A percentile compares a stretch with the other conserved stretches of the same genome.
Evolutionary conservation across 2,329 filamentous ascomycete genomes (phyloP).

Genomic region (Aspergillus brasiliensis): DNA sequence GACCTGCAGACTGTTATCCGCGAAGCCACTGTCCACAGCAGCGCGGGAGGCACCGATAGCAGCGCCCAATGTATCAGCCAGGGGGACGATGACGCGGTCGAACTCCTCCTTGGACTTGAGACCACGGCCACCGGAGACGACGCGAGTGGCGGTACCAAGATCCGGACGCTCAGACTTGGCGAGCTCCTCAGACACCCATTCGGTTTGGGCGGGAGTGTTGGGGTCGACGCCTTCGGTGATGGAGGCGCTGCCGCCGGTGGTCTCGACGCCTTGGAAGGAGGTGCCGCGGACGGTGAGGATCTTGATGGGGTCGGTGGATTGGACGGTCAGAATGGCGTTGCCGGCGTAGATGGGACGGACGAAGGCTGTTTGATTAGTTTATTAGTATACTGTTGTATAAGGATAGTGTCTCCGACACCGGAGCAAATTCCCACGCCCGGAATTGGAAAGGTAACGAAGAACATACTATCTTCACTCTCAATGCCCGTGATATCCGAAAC

Average conservation of each 20-base stretch:
- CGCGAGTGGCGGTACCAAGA: slow-evolving; percentile 80
- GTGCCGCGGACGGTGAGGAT: slow-evolving; percentile 91
- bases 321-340: slow-evolving; percentile 94
- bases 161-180: slow-evolving; percentile 93
- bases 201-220: slow-evolving; percentile 69
- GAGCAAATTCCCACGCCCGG: not conserved
- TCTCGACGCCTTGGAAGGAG: slow-evolving; percentile 76
- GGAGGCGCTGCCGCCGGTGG: slow-evolving; percentile 71
- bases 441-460: not conserved
- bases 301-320: slow-evolving; percentile 83
- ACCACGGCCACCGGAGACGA: slow-evolving; percentile 91
- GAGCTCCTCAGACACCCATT: slow-evolving; percentile 94
- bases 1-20: slow-evolving; percentile 97
- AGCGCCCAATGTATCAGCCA: slow-evolving; percentile 91
- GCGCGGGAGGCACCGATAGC: slow-evolving; percentile 93
- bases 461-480: slow-evolving; percentile 78
- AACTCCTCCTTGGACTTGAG: slow-evolving; percentile 99
- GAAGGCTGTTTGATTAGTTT: slow-evolving; percentile 60
- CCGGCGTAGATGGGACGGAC: slow-evolving; percentile 96
- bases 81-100: slow-evolving; percentile 84
- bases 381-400: not conserved
- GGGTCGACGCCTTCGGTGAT: slow-evolving; percentile 83
- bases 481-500: slow-evolving; percentile 89
- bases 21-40: slow-evolving; percentile 94
- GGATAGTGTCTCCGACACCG: not conserved